These are phyloP conservation scores for Magnolia officinalis DNA, from an alignment of 164 flowering plant genomes.

Conservation along the genomic window DNA sequence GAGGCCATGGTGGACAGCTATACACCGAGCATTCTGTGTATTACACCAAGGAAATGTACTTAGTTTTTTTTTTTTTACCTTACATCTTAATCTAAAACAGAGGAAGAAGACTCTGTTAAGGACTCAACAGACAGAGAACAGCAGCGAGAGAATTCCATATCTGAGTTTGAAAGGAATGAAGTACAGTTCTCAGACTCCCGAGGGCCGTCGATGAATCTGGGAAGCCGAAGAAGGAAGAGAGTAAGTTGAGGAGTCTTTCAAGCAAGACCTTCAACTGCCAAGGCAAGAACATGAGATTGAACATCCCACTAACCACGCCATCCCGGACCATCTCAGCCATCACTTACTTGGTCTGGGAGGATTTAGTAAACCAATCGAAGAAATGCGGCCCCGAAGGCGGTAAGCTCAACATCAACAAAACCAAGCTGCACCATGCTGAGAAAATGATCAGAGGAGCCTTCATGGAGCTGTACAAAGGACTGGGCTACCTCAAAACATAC, in stretches of 20 bases:
- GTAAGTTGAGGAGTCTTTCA: conserved; percentile 47
- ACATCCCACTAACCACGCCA: conserved; percentile 85
- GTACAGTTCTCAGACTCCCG: conserved; percentile 36
- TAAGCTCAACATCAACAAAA: conserved; percentile 64
- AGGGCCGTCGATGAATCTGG: conserved; percentile 40
- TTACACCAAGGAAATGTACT: neutral
- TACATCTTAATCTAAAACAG: neutral
- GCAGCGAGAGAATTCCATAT: conserved; percentile 35
- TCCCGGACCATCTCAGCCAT: conserved; percentile 77
- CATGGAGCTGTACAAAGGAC: conserved; percentile 82
- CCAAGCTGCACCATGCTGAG: conserved; percentile 81
- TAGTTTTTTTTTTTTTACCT: neutral
- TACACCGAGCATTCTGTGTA: neutral
- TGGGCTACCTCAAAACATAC: conserved; percentile 81
- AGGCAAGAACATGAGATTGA: conserved; percentile 67
- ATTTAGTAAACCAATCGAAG: conserved; percentile 59
- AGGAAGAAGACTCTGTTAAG: conserved; percentile 55
- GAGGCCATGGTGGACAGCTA: neutral
- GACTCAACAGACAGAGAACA: conserved; percentile 51
- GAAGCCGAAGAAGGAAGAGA: conserved; percentile 45
- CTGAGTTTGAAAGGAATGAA: conserved; percentile 41
- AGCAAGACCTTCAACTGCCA: conserved; percentile 52
- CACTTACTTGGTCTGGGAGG: conserved; percentile 70
- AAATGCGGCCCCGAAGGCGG: conserved; percentile 53
- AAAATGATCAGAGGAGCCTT: conserved; percentile 90